Evolutionary conservation across 352 stramenopile species (phyloP), one percentile per base, ranked within the genome.

Genomic region (Globisporangium okanoganense): DNA sequence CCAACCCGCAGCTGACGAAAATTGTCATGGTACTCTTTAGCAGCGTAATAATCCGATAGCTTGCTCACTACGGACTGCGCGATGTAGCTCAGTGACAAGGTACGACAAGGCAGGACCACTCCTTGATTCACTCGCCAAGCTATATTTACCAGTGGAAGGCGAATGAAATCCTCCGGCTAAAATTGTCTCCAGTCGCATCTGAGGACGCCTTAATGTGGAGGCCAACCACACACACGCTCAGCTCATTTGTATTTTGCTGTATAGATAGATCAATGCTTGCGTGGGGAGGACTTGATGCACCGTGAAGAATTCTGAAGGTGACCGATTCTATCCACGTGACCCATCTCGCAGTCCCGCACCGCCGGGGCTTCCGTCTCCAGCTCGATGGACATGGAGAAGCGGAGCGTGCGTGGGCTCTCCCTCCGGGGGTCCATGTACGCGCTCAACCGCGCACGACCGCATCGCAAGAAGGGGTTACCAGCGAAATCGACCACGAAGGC

Each of bases 351-450:
- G 48, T 55, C 29, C 27, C 3, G 18, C 29, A 16, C 24, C 12
- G 10, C 27, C 27, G n/a, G 5, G 4, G 14, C 20, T 53, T 27
- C 14, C 29, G 20, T 47, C 13, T 24, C 36, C 58, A 18, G 9
- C 33, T 53, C 27, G 22, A 29, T 58, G 27, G 25, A 40, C 51
- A 68, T 68, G 56, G 62, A 68, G 31, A 68, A 61, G 43, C 51
- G n/a, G 10, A 64, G 48, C 18, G 49, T 61, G 29, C 62, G 63
- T 22, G 71, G 67, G 36, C 44, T 83, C n/a, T 68, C 65, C 22
- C 65, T 81, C 14, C 73, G 53, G 13, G 72, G 75, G 14, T 73
- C 75, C 43, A 64, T 76, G 50, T 81, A 78, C 58, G 55, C 56
- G n/a, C 66, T 70, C 22, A 58, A 44, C 16, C 56, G 50, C 20